phyloP scores from a whole-genome alignment of 2,329 filamentous ascomycete genomes.

The Arthrinium puccinioides region DNA sequence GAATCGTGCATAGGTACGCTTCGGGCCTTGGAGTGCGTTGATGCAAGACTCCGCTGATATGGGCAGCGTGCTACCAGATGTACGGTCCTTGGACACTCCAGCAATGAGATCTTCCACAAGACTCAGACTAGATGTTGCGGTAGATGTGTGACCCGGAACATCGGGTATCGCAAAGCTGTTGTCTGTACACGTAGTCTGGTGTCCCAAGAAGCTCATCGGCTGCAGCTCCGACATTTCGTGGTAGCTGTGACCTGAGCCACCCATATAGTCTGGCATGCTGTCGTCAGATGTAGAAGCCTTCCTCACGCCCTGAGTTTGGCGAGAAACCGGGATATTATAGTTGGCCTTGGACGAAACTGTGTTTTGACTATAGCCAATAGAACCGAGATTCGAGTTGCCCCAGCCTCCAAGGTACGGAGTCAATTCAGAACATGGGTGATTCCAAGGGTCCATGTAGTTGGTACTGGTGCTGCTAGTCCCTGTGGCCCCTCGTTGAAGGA shows the following conservation, averaged over 20 bases:
- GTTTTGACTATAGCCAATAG: conserved; percentile 11
- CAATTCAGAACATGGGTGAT: conserved; percentile 15
- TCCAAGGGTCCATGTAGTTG: conserved; percentile 17
- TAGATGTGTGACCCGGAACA: conserved; percentile 1
- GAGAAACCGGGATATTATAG: too few relatives aligned
- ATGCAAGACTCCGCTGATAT: neutral
- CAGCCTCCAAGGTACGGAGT: conserved; percentile 19
- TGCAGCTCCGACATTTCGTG: conserved; percentile 15
- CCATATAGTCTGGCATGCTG: conserved; percentile 34
- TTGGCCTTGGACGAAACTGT: too few relatives aligned
- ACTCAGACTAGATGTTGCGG: neutral
- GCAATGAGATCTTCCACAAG: conserved; percentile 2
- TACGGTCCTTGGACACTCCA: neutral
- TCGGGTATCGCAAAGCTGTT: too few relatives aligned
- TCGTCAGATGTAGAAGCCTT: conserved; percentile 28
- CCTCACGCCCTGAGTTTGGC: too few relatives aligned
- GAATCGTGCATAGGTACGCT: too few relatives aligned
- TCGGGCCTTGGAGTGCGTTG: too few relatives aligned
- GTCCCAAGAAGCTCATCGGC: conserved; percentile 21
- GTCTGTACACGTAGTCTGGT: neutral
- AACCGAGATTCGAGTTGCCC: conserved; percentile 7
- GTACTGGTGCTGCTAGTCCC: conserved; percentile 9
- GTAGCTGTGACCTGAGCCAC: conserved; percentile 7
- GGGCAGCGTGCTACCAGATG: neutral
- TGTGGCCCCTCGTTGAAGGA: conserved; percentile 15